Conservation (phyloP, 352 stramenopile species). For the Globisporangium viniferum region DNA sequence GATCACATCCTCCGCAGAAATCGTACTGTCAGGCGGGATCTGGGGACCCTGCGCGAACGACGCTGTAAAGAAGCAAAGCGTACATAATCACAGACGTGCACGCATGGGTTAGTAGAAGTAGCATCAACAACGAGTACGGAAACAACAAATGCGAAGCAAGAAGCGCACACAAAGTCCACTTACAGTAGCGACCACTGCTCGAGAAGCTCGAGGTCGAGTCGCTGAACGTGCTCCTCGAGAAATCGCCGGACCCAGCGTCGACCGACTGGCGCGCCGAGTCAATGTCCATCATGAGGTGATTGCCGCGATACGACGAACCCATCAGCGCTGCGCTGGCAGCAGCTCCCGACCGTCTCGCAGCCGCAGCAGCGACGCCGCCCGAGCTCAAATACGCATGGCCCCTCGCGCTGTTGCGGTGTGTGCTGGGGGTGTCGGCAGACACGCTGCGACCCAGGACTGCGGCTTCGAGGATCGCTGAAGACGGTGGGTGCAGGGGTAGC, state of each 20-base stretch:
- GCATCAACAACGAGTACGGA: neutral
- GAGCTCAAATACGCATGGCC: slow-evolving; percentile 24
- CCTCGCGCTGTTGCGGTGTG: slow-evolving; percentile 29
- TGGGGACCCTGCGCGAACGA: slow-evolving; percentile 60
- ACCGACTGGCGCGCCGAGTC: slow-evolving; percentile 39
- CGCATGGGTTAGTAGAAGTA: neutral
- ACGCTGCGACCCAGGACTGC: slow-evolving; percentile 31
- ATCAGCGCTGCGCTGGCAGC: neutral
- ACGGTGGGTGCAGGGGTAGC: neutral
- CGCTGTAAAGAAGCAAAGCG: slow-evolving; percentile 19
- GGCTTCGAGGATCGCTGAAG: slow-evolving; percentile 22
- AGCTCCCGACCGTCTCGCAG: slow-evolving; percentile 14
- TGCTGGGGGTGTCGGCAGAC: slow-evolving; percentile 26
- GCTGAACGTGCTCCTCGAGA: slow-evolving; percentile 45
- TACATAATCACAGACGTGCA: neutral
- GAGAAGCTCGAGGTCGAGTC: slow-evolving; percentile 24
- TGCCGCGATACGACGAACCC: slow-evolving; percentile 11
- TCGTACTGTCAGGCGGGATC: slow-evolving; percentile 75
- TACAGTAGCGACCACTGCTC: slow-evolving; percentile 47
- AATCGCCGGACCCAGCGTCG: slow-evolving; percentile 28
- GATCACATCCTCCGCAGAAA: slow-evolving; percentile 86
- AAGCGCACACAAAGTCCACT: slow-evolving; percentile 7
- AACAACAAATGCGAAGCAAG: neutral
- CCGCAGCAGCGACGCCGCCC: slow-evolving; percentile 19
- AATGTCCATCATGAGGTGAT: slow-evolving; percentile 55